Evolutionary conservation across 306 rosid species (phyloP).

Genomic region (Potentilla sterilis): DNA sequence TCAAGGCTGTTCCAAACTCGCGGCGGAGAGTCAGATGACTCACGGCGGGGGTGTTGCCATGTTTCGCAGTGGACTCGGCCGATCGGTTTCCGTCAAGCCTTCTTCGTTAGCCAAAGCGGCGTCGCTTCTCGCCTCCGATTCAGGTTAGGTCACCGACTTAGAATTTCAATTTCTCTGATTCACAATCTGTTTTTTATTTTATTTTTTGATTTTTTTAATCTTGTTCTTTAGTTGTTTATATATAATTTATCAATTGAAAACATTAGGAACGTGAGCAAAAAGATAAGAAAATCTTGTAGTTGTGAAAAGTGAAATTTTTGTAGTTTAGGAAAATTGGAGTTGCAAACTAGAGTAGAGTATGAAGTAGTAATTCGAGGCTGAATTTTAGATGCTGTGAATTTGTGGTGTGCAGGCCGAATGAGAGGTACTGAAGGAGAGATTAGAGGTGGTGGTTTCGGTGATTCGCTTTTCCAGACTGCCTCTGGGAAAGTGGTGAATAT

Average conservation of each 20-base stretch:
- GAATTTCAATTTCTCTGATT: conserved; percentile 11
- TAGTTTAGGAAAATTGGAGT: not conserved
- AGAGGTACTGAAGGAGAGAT: conserved; percentile 19
- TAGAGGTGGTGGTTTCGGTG: conserved; percentile 39
- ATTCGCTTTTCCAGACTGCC: conserved; percentile 73
- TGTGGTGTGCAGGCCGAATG: conserved; percentile 47
- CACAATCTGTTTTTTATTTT: not conserved
- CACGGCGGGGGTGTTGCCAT: conserved; percentile 13
- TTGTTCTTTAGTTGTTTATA: not conserved
- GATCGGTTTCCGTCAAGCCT: conserved; percentile 39
- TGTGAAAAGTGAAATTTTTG: not conserved
- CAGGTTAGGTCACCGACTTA: not conserved
- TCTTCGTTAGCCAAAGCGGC: conserved; percentile 50
- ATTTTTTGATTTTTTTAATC: not conserved
- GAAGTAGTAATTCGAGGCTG: too few species aligned
- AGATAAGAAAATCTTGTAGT: not conserved
- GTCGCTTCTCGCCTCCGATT: conserved; percentile 36
- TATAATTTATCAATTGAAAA: not conserved
- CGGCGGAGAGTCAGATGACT: conserved; percentile 19
- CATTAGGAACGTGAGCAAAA: not conserved
- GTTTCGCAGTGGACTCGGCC: conserved; percentile 50
- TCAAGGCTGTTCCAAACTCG: conserved; percentile 46
- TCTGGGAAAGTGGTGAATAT: conserved; percentile 71
- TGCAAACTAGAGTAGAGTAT: not conserved
- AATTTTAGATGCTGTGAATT: not conserved